Base-by-base conservation (phyloP, 169 alveolate species). In the Cryptosporidium muris region DNA sequence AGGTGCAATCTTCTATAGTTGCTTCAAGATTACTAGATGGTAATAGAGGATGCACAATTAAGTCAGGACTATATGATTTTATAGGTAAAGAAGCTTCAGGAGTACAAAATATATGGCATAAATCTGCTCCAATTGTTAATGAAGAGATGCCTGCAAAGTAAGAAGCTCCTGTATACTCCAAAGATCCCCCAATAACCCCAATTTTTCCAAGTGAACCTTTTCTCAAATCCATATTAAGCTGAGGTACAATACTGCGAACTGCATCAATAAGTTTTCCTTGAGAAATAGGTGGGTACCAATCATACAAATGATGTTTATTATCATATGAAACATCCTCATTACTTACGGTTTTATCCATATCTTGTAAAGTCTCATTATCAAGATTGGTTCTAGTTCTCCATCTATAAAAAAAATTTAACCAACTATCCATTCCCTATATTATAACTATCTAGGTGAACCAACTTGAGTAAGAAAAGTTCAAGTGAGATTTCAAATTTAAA, bases 141-240 rank as follows among this genome's bases (percentile, higher is more conserved):
- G 96, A 85, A 6, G 97, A 89, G 34, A 92, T 90, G 14, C 97
- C 97, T 49, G 95, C 92, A 89, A 95, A 95, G 88, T 81, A 96
- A 4, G 98, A 97, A 8, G 99, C 98, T 8, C 98, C 98, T 9
- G 97, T 91, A 68, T 94, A 96, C 53, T 94, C 96, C 64, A 89
- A 89, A 5, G 95, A 93, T 0, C 99, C 99, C 0, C 99, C 99
- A 11, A 94, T 90, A 40, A 95, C 92, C 49, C 95, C 95, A 34
- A 92, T 82, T 85, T 90, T 91, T 58, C 85, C 85, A 74, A 74
- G 85, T 47, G 9, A 9, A 3, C 85, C 85, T 25, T 74, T 74
- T 60, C 74, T 74, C 4, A 60, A 60, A 43, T 74, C 85, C 12
- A 68, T 58, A 25, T 60, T 58, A 58, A 74, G 85, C 8, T 74